Evolutionary conservation across 1,284 basidiomycete species (phyloP).

Genomic region (Apiotrichum sp.): DNA sequence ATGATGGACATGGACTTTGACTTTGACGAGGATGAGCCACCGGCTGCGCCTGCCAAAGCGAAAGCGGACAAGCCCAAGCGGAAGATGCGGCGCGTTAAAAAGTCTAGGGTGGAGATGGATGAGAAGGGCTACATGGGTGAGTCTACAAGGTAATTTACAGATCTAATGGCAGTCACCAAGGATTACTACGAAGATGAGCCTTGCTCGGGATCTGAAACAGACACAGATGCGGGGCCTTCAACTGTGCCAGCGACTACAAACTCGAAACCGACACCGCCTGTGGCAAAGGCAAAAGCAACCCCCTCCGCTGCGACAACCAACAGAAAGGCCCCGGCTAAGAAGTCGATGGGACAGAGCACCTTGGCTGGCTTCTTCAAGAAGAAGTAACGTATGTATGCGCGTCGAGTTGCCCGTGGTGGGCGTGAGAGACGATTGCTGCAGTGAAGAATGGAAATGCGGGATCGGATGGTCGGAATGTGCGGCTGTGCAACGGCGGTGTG

Average conservation of each 20-base stretch:
- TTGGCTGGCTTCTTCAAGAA: conserved; percentile 38
- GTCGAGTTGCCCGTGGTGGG: too few species aligned
- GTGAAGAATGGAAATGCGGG: too few species aligned
- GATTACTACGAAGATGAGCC: conserved; percentile 34
- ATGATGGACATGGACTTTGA: conserved; percentile 43
- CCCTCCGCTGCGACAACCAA: conserved; percentile 3
- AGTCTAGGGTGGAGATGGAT: conserved; percentile 32
- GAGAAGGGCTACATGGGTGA: conserved; percentile 42
- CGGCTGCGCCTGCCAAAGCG: neutral
- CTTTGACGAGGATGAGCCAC: conserved; percentile 9
- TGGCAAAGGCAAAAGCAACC: neutral
- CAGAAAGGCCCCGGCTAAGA: conserved; percentile 10
- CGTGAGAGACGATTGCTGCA: too few species aligned
- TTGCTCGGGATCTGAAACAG: conserved; percentile 29
- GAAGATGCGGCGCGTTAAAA: conserved; percentile 32
- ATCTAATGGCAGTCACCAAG: conserved; percentile 22
- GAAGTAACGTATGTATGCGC: conserved; percentile 17
- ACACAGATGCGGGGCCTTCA: conserved; percentile 9
- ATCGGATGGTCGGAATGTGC: neutral
- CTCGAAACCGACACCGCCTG: neutral
- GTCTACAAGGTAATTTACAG: conserved; percentile 4
- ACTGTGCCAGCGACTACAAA: neutral
- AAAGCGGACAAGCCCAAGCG: conserved; percentile 5
- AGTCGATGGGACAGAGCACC: conserved; percentile 30
- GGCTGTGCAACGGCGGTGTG: too few species aligned